Conservation (phyloP, 1,284 basidiomycete genomes). For the Boletus mariae region DNA sequence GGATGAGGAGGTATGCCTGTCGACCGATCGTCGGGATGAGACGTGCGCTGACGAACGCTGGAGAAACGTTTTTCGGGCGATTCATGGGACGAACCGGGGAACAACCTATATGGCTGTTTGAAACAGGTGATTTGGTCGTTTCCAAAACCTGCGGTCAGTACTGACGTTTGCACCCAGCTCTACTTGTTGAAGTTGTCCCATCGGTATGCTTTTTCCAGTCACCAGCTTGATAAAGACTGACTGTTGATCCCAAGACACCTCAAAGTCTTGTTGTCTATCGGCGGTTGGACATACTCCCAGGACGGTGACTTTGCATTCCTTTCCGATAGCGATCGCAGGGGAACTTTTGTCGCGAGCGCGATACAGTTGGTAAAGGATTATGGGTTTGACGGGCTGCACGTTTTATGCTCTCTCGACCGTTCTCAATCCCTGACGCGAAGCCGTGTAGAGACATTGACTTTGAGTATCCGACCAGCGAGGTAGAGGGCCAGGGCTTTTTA, state of each 20-base stretch:
- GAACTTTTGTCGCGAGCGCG: conserved; percentile 68
- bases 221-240: background rate
- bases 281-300: conserved; percentile 74
- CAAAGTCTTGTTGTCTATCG: conserved; percentile 76
- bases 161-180: conserved; percentile 32
- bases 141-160: background rate
- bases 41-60: background rate
- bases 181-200: conserved; percentile 65
- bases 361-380: conserved; percentile 80
- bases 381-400: conserved; percentile 82
- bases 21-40: too few species aligned
- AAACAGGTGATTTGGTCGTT: conserved; percentile 60
- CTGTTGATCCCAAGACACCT: conserved; percentile 50
- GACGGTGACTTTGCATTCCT: conserved; percentile 64
- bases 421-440: background rate
- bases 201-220: conserved; percentile 9
- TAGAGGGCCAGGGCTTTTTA: conserved; percentile 56
- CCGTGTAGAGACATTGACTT: conserved; percentile 63
- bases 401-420: background rate
- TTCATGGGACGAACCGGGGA: conserved; percentile 60
- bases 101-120: conserved; percentile 83
- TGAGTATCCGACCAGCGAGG: conserved; percentile 54
- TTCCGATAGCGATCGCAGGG: conserved; percentile 49
- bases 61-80: conserved; percentile 68
- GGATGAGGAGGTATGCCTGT: conserved; percentile 67